Evolutionary conservation across 495 filamentous ascomycete genomes (phyloP), one percentile per base, ranked within the genome.

Genomic region (Hypoxylon lienhwacheense): DNA sequence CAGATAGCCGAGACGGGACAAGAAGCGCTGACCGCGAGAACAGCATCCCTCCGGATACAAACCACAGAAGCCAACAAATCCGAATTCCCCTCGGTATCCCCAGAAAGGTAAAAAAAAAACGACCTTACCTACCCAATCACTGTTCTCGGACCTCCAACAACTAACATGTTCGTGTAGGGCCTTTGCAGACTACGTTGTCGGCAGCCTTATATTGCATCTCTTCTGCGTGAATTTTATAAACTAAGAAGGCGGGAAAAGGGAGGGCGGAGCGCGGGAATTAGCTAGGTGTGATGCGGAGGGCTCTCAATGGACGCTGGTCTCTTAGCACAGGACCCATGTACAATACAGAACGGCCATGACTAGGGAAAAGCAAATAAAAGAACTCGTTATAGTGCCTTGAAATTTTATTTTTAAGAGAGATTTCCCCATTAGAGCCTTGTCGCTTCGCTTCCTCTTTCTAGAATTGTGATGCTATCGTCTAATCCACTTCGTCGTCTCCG

Each of bases 201-300:
- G 91, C 65, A 96, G 90, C 67, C 65, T 98, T 69, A 88, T 98
- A 64, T 73, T 98, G 70, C 93, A 98, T 77, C 95, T 97, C 77
- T 97, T 98, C 80, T 98, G 93, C 73, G 86, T 97, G 61, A 97
- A 98, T 77, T 98, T 98, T 70, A 97, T 98, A 76, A 98, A 98
- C 80, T 97, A 74, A 73, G 61, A 36, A 25, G 22, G 17, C 20
- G 33, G 29, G 4, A 39, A 36, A 19, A 31, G 4, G 41, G 7
- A 29, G 35, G 11, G 42, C 43, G 46, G 33, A 19, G 10, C 8
- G 14, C 15, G 36, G 24, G 8, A 16, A 35, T 16, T 12, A 11
- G 3, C 14, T 4, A 8, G 24, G 3, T 6, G 35, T 22, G 19
- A 24, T 6, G 35, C 22, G 19, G 19, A 19, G n/a, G 36, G 39